These are phyloP conservation scores for Sporothrix globosa DNA, from an alignment of 2,329 filamentous ascomycete species.

Conservation along the genomic window DNA sequence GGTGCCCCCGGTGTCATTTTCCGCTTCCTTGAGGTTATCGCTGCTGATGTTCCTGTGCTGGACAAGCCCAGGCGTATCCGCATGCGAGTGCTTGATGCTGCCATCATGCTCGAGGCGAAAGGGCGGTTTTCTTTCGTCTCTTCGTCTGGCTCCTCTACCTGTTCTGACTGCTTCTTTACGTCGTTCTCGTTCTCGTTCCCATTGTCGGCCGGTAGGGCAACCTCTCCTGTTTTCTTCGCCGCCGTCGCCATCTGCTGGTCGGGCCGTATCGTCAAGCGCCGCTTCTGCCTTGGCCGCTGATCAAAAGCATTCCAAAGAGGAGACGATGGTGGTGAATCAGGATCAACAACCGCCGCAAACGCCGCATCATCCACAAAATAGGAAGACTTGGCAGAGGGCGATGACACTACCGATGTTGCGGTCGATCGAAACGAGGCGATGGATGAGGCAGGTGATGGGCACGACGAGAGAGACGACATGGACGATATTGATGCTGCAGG, in stretches of 20 bases:
- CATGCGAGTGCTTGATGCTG: conserved; percentile 29
- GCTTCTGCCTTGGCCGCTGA: conserved; percentile 33
- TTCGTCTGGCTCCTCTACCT: background rate
- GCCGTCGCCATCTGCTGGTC: conserved; percentile 16
- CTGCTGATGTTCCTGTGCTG: background rate
- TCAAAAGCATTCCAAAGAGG: background rate
- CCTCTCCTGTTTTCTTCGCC: no score
- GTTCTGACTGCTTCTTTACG: background rate
- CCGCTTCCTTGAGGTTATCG: conserved; percentile 8
- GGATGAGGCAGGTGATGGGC: conserved; percentile 29
- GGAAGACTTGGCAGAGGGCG: background rate
- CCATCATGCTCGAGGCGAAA: background rate
- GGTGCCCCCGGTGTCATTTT: conserved; percentile 29
- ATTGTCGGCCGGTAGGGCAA: no score
- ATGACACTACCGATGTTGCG: background rate
- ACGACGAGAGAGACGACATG: conserved; percentile 26
- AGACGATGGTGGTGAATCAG: conserved; percentile 22
- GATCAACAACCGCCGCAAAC: background rate
- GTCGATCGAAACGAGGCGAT: conserved; percentile 1
- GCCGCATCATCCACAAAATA: background rate
- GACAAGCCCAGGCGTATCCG: conserved; percentile 27
- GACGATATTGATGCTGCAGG: conserved; percentile 22
- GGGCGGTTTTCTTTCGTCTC: background rate
- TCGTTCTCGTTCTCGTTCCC: no score
- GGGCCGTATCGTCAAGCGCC: conserved; percentile 34